phyloP scores from a whole-genome alignment of 1,139 yeast species.

The Lodderomyces jiufengensis region DNA sequence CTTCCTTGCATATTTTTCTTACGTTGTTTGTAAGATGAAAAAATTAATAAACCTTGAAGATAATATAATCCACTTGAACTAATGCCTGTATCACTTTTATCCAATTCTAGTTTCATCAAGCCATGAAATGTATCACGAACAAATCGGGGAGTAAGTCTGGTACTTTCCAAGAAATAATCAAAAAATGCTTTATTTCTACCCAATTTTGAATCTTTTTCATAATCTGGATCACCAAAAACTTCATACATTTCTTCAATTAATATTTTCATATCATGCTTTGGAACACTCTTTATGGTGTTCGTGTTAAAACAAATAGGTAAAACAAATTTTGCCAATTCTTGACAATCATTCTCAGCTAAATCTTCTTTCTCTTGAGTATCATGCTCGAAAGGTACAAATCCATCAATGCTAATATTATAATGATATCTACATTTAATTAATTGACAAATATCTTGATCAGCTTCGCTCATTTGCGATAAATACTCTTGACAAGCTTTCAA shows the following conservation, averaged over 20 bases:
- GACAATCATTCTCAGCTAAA: constrained; percentile 44
- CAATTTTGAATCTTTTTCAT: constrained; percentile 31
- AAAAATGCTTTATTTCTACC: constrained; percentile 43
- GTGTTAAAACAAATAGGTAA: constrained; percentile 58
- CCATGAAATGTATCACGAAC: constrained; percentile 62
- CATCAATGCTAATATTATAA: constrained; percentile 55
- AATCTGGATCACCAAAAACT: constrained; percentile 66
- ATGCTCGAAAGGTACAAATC: constrained; percentile 63
- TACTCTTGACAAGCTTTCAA: constrained; percentile 58
- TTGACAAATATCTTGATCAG: constrained; percentile 65
- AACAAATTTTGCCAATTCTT: constrained; percentile 56
- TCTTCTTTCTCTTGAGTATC: constrained; percentile 44
- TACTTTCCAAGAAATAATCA: constrained; percentile 49
- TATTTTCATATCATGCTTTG: constrained; percentile 67
- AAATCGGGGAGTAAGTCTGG: constrained; percentile 45
- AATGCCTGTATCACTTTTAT: constrained; percentile 13
- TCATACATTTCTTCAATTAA: constrained; percentile 71
- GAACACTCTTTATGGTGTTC: constrained; percentile 54
- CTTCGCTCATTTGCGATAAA: constrained; percentile 29
- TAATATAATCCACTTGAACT: constrained; percentile 61
- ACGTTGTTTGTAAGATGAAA: constrained; percentile 62
- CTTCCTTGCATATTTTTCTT: constrained; percentile 77
- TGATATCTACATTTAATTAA: constrained; percentile 77
- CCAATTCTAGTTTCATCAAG: constrained; percentile 26
- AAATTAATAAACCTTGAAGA: constrained; percentile 65